Conservation (phyloP, 2,329 filamentous ascomycete genomes). For the Sclerotinia minor region DNA sequence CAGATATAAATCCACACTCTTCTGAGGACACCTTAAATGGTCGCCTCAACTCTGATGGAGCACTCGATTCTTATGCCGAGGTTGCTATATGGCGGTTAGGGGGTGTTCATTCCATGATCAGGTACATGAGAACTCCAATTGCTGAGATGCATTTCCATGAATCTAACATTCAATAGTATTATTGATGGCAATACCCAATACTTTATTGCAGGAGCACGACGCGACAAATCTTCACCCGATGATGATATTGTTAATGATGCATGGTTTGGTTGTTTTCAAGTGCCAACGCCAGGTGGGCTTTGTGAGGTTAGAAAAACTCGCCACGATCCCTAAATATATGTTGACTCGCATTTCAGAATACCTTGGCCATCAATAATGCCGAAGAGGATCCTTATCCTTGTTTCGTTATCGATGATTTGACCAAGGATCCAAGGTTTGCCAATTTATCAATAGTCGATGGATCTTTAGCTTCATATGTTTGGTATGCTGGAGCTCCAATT, state of each 20-base stretch:
- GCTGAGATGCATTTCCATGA: background rate
- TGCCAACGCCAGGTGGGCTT: conserved; percentile 36
- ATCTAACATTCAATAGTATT: conserved; percentile 18
- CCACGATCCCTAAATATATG: background rate
- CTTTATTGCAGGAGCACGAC: conserved; percentile 36
- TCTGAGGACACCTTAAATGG: conserved; percentile 32
- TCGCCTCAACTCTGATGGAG: conserved; percentile 37
- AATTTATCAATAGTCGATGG: conserved; percentile 26
- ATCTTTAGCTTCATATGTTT: conserved; percentile 24
- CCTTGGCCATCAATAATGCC: conserved; percentile 5
- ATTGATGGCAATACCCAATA: conserved; percentile 32
- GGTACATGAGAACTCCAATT: conserved; percentile 27
- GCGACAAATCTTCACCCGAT: conserved; percentile 14
- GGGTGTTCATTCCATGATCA: conserved; percentile 38
- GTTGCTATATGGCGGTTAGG: conserved; percentile 49
- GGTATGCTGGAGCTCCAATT: conserved; percentile 29
- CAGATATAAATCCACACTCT: conserved; percentile 14
- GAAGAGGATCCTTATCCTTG: conserved; percentile 20
- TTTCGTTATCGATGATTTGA: conserved; percentile 26
- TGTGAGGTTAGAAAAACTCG: conserved; percentile 34
- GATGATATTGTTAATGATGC: conserved; percentile 25
- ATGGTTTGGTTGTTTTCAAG: conserved; percentile 38
- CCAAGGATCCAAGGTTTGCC: conserved; percentile 24
- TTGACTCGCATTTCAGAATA: conserved; percentile 13
- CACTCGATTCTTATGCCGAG: conserved; percentile 47